These are phyloP conservation scores for Dipteronia dyeriana DNA, from an alignment of 345 rosid species.

Conservation along the genomic window DNA sequence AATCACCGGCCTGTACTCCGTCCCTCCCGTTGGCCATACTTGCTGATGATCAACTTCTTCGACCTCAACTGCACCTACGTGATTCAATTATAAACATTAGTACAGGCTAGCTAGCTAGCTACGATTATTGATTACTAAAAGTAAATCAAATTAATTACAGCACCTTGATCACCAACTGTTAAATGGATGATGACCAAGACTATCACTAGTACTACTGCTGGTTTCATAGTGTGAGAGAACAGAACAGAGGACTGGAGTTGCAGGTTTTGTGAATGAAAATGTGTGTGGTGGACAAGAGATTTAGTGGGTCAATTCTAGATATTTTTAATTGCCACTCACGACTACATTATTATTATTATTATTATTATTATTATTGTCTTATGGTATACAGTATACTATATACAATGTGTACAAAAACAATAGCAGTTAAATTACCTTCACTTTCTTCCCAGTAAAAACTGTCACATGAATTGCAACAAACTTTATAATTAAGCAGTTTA, in stretches of 20 bases:
- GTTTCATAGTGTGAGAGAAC: not conserved
- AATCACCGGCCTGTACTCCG: constrained; percentile 21
- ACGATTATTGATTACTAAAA: not conserved
- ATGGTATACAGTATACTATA: not conserved
- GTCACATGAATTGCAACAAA: too few relatives aligned
- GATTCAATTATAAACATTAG: not conserved
- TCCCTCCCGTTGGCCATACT: constrained; percentile 15
- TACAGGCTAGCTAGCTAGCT: too few relatives aligned
- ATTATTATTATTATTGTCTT: not conserved
- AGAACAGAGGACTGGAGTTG: not conserved
- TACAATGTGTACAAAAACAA: not conserved
- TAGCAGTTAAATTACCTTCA: too few relatives aligned
- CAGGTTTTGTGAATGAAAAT: not conserved
- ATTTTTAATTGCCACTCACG: not conserved
- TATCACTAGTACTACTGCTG: not conserved
- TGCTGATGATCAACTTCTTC: not conserved
- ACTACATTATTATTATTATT: not conserved
- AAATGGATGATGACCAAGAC: constrained; percentile 16
- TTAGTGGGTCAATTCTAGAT: constrained; percentile 18
- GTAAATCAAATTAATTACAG: not conserved
- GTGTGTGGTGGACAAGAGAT: constrained; percentile 29
- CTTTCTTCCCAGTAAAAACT: too few relatives aligned
- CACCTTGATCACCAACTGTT: constrained; percentile 11
- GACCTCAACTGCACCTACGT: constrained; percentile 18
- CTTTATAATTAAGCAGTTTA: too few relatives aligned